Evolutionary conservation across 1,284 basidiomycete species (phyloP), one percentile per base, ranked within the genome.

Genomic region (Ganoderma lucidum): DNA sequence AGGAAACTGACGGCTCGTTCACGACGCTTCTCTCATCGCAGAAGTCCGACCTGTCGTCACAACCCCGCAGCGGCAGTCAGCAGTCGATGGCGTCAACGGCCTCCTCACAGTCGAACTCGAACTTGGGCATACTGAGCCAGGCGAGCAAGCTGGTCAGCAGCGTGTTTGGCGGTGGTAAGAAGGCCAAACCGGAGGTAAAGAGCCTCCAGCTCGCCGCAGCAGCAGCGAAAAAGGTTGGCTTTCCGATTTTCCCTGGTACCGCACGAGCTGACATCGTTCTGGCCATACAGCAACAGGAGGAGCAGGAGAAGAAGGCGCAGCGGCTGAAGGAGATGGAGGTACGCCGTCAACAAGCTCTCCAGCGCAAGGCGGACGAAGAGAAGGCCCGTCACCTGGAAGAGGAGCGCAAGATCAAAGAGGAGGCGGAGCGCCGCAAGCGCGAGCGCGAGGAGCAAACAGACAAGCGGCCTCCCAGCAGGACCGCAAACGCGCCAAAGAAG

Each of bases 361-460:
- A 93, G 77, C 87, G 89, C 78, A 96, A 95, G 79, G 90, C 86
- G 1, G 94, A 94, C 65, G 93, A 94, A 75, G 93, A 94, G 76
- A 93, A 89, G 76, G 81, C 84, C 1, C 87, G 86, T 53, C 81
- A 83, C 28, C 78, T 85, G 58, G 91, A 94, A 70, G 86, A 90
- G 72, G 92, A 95, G 74, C 87, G 85, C 75, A 93, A 88, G 78
- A 78, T 84, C 68, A 93, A 87, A 75, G 92, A 92, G 59, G 92
- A 94, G 67, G 80, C 81, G 15, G 93, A 94, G 69, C 86, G 86
- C 62, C 86, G 92, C 58, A 93, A 92, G 77, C 87, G 89, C 71
- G 92, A 93, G 75, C 86, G 90, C 56, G 93, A 94, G 71, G 92
- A 94, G 73, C 83, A 85, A 67, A 90, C 89, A 2, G 89, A 90